Conservation (phyloP, 2,329 filamentous ascomycete species). For the Exophiala lecanii-corni region DNA sequence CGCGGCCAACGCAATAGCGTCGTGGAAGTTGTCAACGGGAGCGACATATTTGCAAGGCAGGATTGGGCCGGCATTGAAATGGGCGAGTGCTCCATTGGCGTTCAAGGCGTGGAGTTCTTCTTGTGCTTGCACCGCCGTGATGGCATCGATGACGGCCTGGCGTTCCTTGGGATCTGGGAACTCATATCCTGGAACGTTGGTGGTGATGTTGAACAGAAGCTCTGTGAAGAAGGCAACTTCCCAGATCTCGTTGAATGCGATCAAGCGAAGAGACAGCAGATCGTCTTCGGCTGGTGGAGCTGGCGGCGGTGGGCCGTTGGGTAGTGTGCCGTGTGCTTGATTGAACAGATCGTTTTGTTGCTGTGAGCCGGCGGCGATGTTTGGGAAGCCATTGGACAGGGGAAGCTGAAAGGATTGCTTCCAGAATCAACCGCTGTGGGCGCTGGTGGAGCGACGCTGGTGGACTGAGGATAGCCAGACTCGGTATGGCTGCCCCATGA, state of each 20-base stretch:
- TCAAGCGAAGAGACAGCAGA: slow-evolving; percentile 55
- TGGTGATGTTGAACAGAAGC: slow-evolving; percentile 61
- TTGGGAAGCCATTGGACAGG: slow-evolving; percentile 54
- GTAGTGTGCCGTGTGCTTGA: slow-evolving; percentile 57
- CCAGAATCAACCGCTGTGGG: neutral
- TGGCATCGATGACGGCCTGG: slow-evolving; percentile 41
- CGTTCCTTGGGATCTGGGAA: slow-evolving; percentile 39
- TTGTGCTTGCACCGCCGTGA: slow-evolving; percentile 58
- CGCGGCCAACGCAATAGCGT: slow-evolving; percentile 57
- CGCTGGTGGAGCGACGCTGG: slow-evolving; percentile 1
- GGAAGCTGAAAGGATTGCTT: slow-evolving; percentile 22
- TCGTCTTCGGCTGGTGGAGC: slow-evolving; percentile 49
- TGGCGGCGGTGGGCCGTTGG: slow-evolving; percentile 53
- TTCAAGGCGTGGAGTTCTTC: slow-evolving; percentile 63
- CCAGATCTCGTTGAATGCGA: slow-evolving; percentile 68
- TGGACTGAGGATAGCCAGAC: neutral
- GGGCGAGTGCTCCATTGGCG: slow-evolving; percentile 53
- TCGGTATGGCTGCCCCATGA: neutral
- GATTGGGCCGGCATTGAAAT: slow-evolving; percentile 48
- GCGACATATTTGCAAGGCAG: slow-evolving; percentile 50
- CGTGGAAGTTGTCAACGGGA: slow-evolving; percentile 52
- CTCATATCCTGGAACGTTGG: slow-evolving; percentile 44
- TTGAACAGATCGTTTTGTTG: slow-evolving; percentile 47
- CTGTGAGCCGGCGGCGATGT: slow-evolving; percentile 47
- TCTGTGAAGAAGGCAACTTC: slow-evolving; percentile 66